Evolutionary conservation across 306 rosid species (phyloP), one percentile per base, ranked within the genome.

Genomic region (Gillenia trifoliata): DNA sequence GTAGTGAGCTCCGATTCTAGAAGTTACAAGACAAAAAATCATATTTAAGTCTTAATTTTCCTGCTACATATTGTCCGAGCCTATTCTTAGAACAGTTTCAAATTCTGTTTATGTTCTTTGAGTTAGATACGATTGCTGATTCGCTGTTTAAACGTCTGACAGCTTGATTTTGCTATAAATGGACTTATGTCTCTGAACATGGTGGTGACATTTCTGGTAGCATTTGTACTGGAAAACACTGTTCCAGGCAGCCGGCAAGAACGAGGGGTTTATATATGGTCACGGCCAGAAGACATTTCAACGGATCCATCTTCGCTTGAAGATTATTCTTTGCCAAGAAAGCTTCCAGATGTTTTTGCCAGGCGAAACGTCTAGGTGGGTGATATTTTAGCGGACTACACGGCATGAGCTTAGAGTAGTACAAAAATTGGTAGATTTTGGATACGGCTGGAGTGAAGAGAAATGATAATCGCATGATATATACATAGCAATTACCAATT

Each of bases 121-220:
- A 8, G 30, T 34, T 15, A 70, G 41, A 41, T 54, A 33, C 54
- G 61, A 62, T n/a, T n/a, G 83, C 82, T 87, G 54, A 89, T 75
- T 47, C 33, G 60, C 34, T 20, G 64, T 7, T 80, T 54, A 22
- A 68, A 79, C 70, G 73, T 77, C 40, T 69, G 68, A 68, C 87
- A 92, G 98, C 80, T 94, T 80, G 98, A 94, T 81, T 94, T 91
- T 77, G 90, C 91, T 12, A 45, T 91, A 82, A 94, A 94, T 73
- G 96, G 84, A 17, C 86, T 91, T 43, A 65, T 94, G 95, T 94
- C 96, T 33, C 41, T 91, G 94, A 94, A 90, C 92, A 91, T 90
- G 98, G 96, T 94, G 78, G 95, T 94, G 72, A 94, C 97, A 13
- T 30, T 94, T 62, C 71, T 91, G 79, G 81, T 94, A 68, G 92